Conservation (phyloP, 352 stramenopile genomes). For the Halophytophthora batemanensis region DNA sequence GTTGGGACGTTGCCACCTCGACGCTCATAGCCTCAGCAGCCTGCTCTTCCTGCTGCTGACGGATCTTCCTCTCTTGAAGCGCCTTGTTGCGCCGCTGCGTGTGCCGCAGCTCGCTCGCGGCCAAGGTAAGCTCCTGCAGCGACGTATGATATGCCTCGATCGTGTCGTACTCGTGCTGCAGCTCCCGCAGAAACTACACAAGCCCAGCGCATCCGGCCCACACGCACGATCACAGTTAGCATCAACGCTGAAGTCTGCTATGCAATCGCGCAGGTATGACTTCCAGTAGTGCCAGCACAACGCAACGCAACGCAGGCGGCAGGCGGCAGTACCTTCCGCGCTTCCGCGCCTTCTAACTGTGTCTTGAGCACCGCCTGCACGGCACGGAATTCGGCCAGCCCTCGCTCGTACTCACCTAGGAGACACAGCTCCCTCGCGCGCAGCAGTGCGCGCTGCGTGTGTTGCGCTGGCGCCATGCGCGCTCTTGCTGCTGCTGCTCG, state of each 20-base stretch:
- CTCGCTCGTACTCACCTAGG: conserved; percentile 53
- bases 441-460: conserved; percentile 33
- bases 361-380: conserved; percentile 33
- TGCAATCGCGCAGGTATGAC: too few relatives aligned
- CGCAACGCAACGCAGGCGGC: too few relatives aligned
- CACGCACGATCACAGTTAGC: too few relatives aligned
- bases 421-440: conserved; percentile 63
- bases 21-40: conserved; percentile 2
- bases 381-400: conserved; percentile 38
- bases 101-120: conserved; percentile 24
- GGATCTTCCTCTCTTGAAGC: conserved; percentile 7
- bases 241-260: too few relatives aligned
- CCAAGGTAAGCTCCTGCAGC: conserved; percentile 32
- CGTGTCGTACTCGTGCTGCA: conserved; percentile 45
- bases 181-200: conserved; percentile 35
- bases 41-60: conserved; percentile 16
- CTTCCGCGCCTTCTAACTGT: conserved; percentile 24
- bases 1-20: conserved; percentile 3
- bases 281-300: neutral
- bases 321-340: conserved; percentile 28
- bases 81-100: conserved; percentile 19
- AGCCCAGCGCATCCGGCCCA: too few relatives aligned
- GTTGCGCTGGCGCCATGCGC: neutral
- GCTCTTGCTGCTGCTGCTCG: neutral
- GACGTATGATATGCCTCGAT: conserved; percentile 46